phyloP scores from a whole-genome alignment of 768 basidiomycete species.

The Amanita exitialis region DNA sequence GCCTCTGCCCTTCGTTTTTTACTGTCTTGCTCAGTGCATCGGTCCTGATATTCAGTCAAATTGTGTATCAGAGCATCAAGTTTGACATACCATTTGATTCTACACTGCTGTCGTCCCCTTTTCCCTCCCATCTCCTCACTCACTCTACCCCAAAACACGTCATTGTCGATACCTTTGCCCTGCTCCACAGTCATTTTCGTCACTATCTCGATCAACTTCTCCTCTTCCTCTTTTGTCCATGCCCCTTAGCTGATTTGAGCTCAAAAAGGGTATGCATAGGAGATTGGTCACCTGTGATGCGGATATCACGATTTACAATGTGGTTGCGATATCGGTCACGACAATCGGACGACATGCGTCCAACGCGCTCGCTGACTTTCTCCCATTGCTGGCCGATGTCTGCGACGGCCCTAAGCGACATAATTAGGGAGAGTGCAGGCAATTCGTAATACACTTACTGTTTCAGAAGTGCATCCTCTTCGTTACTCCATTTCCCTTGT shows the following conservation, averaged over 20 bases:
- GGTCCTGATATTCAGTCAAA: slow-evolving; percentile 37
- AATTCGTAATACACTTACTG: slow-evolving; percentile 33
- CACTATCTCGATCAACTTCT: slow-evolving; percentile 62
- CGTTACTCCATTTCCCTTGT: slow-evolving; percentile 59
- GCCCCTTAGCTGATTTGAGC: slow-evolving; percentile 26
- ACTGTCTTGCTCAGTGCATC: slow-evolving; percentile 64
- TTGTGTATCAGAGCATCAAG: neutral
- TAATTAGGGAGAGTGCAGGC: slow-evolving; percentile 1
- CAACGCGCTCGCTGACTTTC: slow-evolving; percentile 59
- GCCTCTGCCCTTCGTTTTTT: slow-evolving; percentile 61
- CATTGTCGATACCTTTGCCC: slow-evolving; percentile 66
- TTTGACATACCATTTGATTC: slow-evolving; percentile 69
- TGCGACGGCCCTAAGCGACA: slow-evolving; percentile 45
- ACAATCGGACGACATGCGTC: slow-evolving; percentile 72
- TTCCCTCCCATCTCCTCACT: slow-evolving; percentile 68
- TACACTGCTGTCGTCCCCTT: slow-evolving; percentile 74
- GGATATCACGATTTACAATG: slow-evolving; percentile 54
- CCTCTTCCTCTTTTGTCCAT: slow-evolving; percentile 80
- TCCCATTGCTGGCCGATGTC: slow-evolving; percentile 76
- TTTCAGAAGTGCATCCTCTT: slow-evolving; percentile 55
- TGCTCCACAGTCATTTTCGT: slow-evolving; percentile 62
- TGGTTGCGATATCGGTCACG: slow-evolving; percentile 84
- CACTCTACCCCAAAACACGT: slow-evolving; percentile 78
- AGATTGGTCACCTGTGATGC: slow-evolving; percentile 38
- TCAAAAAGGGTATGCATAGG: neutral